A percentile compares a stretch with the other conserved stretches of the same genome.
phyloP scores from a whole-genome alignment of 345 rosid genomes.

The Noccaea bulbosa region DNA sequence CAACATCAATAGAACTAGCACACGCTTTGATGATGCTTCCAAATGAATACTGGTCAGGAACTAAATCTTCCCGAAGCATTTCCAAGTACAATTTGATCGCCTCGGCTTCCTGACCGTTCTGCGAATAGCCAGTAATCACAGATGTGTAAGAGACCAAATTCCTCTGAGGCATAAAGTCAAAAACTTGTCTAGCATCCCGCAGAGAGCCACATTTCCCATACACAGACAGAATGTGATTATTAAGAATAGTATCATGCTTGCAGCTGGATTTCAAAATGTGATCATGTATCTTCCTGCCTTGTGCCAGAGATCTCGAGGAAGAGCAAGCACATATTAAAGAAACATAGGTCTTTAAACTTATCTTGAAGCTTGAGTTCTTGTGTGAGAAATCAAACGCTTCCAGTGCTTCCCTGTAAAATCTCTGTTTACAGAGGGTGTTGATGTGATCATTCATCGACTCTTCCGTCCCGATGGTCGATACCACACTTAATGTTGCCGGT shows the following conservation, averaged over 20 bases:
- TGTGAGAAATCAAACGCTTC: constrained; percentile 51
- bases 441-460: constrained; percentile 51
- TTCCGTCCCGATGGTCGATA: constrained; percentile 42
- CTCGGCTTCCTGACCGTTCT: constrained; percentile 52
- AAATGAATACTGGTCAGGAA: constrained; percentile 58
- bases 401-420: constrained; percentile 51
- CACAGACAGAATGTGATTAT: constrained; percentile 66
- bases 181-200: constrained; percentile 63
- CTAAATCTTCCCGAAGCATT: constrained; percentile 51
- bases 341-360: constrained; percentile 47
- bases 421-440: constrained; percentile 48
- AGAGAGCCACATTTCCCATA: constrained; percentile 77
- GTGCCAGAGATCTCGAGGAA: constrained; percentile 48
- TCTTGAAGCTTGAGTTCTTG: constrained; percentile 39
- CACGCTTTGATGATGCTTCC: constrained; percentile 63
- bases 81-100: constrained; percentile 51
- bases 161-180: constrained; percentile 66
- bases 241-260: constrained; percentile 52
- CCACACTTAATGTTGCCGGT: constrained; percentile 1
- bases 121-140: constrained; percentile 79
- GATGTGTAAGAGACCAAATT: constrained; percentile 86
- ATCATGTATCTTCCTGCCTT: constrained; percentile 63
- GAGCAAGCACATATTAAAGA: constrained; percentile 56
- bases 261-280: constrained; percentile 53
- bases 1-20: constrained; percentile 44